These are phyloP conservation scores for Rhizophagus sp. DNA, from an alignment of 192 early-diverging fungal genomes.

Conservation along the genomic window DNA sequence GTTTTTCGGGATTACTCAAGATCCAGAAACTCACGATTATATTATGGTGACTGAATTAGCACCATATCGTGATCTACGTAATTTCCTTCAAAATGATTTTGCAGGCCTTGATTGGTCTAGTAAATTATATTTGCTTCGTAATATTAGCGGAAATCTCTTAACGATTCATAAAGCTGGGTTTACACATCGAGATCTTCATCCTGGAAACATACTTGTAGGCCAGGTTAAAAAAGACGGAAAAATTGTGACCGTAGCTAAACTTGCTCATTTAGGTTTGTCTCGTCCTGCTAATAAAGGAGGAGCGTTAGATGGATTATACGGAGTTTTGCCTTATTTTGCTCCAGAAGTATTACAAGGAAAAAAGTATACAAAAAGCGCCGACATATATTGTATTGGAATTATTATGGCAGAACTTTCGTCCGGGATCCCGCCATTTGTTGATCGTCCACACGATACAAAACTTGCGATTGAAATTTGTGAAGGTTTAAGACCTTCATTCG, in stretches of 20 bases:
- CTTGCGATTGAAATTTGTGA: constrained; percentile 36
- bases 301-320: not conserved
- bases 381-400: constrained; percentile 45
- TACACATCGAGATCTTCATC: constrained; percentile 8
- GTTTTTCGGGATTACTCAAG: constrained; percentile 14
- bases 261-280: constrained; percentile 22
- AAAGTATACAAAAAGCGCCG: constrained; percentile 35
- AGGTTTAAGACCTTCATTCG: constrained; percentile 36
- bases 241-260: constrained; percentile 5
- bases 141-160: constrained; percentile 1
- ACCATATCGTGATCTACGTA: not conserved
- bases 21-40: constrained; percentile 8
- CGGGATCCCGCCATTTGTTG: constrained; percentile 36
- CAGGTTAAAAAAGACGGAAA: constrained; percentile 10
- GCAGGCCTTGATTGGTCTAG: not conserved
- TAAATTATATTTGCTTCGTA: constrained; percentile 18
- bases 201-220: constrained; percentile 4
- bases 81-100: constrained; percentile 13
- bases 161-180: constrained; percentile 12
- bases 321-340: constrained; percentile 20
- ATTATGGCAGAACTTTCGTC: constrained; percentile 46
- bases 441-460: constrained; percentile 31
- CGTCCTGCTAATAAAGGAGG: constrained; percentile 7
- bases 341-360: constrained; percentile 11
- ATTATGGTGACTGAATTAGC: constrained; percentile 18